phyloP scores from a whole-genome alignment of 2,329 filamentous ascomycete genomes.

The Penicillium sp. region DNA sequence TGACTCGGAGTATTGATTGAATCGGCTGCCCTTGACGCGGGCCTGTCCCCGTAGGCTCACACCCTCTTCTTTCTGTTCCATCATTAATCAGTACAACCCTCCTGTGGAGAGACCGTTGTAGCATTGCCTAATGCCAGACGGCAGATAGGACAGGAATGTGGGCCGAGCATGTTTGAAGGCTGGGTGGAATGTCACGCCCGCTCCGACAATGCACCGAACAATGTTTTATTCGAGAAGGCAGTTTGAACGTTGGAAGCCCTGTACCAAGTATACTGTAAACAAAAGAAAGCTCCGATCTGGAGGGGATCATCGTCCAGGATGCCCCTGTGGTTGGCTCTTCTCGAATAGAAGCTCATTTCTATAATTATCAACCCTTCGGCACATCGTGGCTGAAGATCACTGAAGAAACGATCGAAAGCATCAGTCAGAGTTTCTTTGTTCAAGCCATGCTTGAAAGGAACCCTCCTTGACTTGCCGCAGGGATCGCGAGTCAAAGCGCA shows the following conservation, averaged over 20 bases:
- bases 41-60: background rate
- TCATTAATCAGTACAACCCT: slow-evolving; percentile 11
- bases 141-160: slow-evolving; percentile 36
- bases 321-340: slow-evolving; percentile 16
- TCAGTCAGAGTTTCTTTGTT: slow-evolving; percentile 2
- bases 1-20: slow-evolving; percentile 21
- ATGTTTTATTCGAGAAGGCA: slow-evolving; percentile 33
- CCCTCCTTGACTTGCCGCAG: background rate
- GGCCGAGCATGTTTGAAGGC: slow-evolving; percentile 34
- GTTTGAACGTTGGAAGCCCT: slow-evolving; percentile 8
- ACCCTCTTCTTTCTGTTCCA: slow-evolving; percentile 5
- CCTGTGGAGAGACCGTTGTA: slow-evolving; percentile 19
- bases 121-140: slow-evolving; percentile 25
- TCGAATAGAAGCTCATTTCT: slow-evolving; percentile 23
- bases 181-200: slow-evolving; percentile 42
- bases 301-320: slow-evolving; percentile 18
- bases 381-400: slow-evolving; percentile 6
- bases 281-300: slow-evolving; percentile 21
- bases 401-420: slow-evolving; percentile 17
- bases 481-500: background rate
- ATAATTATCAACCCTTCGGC: slow-evolving; percentile 28
- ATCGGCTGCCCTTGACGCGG: slow-evolving; percentile 22
- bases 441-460: slow-evolving; percentile 6
- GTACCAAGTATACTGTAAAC: background rate
- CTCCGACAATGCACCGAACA: slow-evolving; percentile 40